Conservation (phyloP, 1,284 basidiomycete genomes). For the Marasmius tenuissimus region DNA sequence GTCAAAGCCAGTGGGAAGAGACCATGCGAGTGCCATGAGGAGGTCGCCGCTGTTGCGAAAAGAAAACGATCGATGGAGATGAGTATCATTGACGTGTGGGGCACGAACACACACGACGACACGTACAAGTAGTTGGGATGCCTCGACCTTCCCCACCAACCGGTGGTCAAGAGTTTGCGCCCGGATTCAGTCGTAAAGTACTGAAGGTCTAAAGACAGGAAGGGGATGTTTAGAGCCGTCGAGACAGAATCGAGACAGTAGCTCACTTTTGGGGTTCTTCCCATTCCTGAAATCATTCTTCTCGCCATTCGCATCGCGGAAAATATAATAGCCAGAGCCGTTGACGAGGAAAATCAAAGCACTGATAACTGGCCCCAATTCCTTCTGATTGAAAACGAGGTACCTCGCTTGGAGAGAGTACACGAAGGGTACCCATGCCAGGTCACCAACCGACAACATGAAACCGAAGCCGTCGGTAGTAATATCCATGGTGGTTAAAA, state of each 20-base stretch:
- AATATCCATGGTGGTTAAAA: conserved; percentile 98
- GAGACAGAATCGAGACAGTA: neutral
- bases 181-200: conserved; percentile 87
- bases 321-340: conserved; percentile 86
- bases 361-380: conserved; percentile 71
- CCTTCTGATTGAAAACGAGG: conserved; percentile 84
- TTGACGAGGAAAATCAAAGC: conserved; percentile 70
- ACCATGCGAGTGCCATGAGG: conserved; percentile 93
- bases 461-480: conserved; percentile 98
- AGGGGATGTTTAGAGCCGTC: conserved; percentile 1
- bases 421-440: conserved; percentile 93
- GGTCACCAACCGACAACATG: conserved; percentile 95
- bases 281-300: conserved; percentile 97
- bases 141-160: conserved; percentile 96
- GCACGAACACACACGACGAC: neutral
- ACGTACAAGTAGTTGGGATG: conserved; percentile 92
- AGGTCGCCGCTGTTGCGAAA: conserved; percentile 67
- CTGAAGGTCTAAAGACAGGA: conserved; percentile 56
- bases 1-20: conserved; percentile 87
- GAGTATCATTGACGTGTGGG: conserved; percentile 1
- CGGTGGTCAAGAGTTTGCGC: conserved; percentile 88
- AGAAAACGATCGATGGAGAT: neutral
- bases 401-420: conserved; percentile 95
- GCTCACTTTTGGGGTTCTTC: conserved; percentile 85
- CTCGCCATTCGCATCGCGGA: conserved; percentile 87